Conservation (phyloP, 1,284 basidiomycete species). For the Malassezia vespertilionis region DNA sequence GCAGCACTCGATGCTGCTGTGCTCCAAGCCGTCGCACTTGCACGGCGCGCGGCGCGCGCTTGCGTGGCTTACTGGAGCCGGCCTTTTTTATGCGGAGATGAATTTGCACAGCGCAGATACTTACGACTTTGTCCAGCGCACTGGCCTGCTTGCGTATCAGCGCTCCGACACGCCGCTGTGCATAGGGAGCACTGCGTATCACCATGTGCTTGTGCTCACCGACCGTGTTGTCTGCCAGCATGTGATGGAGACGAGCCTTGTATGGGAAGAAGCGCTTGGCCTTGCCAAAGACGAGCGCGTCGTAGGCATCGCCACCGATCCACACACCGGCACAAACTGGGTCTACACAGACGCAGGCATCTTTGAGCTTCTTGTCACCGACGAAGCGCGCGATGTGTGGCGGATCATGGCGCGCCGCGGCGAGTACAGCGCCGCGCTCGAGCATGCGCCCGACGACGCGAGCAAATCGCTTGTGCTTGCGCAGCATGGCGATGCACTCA, state of each 20-base stretch:
- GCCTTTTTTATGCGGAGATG: constrained; percentile 35
- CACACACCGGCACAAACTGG: constrained; percentile 83
- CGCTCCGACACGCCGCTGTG: constrained; percentile 12
- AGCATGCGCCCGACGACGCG: constrained; percentile 68
- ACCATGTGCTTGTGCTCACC: constrained; percentile 74
- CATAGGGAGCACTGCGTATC: constrained; percentile 62
- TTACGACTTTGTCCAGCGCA: constrained; percentile 62
- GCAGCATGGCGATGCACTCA: constrained; percentile 73
- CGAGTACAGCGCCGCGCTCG: constrained; percentile 65
- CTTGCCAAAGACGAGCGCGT: constrained; percentile 32
- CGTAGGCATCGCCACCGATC: constrained; percentile 54
- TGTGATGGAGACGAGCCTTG: constrained; percentile 66
- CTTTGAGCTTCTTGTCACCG: constrained; percentile 72
- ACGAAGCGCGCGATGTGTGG: constrained; percentile 93
- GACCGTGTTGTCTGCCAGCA: constrained; percentile 70
- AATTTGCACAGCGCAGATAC: constrained; percentile 46
- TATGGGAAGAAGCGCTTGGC: constrained; percentile 62
- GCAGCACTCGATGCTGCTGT: constrained; percentile 47
- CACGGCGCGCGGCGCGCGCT: constrained; percentile 42
- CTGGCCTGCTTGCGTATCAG: constrained; percentile 50
- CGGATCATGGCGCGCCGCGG: constrained; percentile 71
- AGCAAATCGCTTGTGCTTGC: constrained; percentile 76
- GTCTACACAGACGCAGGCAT: constrained; percentile 79
- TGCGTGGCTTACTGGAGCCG: constrained; percentile 30
- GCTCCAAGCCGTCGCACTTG: constrained; percentile 38